Evolutionary conservation across 805 yeast genomes (phyloP).

Genomic region (Candida qinlingensis): DNA sequence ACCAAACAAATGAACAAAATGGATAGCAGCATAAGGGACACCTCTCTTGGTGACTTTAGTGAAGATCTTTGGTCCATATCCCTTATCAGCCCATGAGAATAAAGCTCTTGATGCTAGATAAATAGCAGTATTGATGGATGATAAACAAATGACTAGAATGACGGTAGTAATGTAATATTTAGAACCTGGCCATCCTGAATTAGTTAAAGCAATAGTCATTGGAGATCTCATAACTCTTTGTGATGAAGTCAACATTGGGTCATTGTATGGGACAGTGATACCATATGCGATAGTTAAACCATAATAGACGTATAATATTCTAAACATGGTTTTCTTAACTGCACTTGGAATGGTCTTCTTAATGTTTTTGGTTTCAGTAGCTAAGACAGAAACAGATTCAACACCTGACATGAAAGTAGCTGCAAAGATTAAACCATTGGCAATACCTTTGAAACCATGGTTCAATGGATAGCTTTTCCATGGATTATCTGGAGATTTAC

Average conservation of each 20-base stretch:
- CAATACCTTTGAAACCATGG: constrained; percentile 49
- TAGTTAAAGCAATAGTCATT: constrained; percentile 62
- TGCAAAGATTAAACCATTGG: constrained; percentile 59
- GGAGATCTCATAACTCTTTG: constrained; percentile 52
- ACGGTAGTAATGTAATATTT: constrained; percentile 69
- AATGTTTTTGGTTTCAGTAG: constrained; percentile 69
- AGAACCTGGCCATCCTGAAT: constrained; percentile 59
- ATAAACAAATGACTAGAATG: constrained; percentile 55
- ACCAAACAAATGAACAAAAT: constrained; percentile 54
- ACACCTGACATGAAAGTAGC: constrained; percentile 76
- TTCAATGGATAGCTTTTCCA: constrained; percentile 32
- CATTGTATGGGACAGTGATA: constrained; percentile 62
- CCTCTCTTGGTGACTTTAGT: constrained; percentile 50
- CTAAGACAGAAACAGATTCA: constrained; percentile 70
- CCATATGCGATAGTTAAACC: constrained; percentile 39
- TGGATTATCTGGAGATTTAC: constrained; percentile 30
- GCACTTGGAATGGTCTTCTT: constrained; percentile 68
- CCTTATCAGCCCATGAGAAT: constrained; percentile 56
- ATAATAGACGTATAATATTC: constrained; percentile 63
- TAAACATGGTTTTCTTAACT: constrained; percentile 55
- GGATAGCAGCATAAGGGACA: constrained; percentile 60
- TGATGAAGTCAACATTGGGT: constrained; percentile 37
- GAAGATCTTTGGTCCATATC: constrained; percentile 54
- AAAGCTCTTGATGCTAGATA: constrained; percentile 66
- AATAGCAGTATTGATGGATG: constrained; percentile 66